phyloP scores from a whole-genome alignment of 768 basidiomycete genomes.

The Russula brevipes region DNA sequence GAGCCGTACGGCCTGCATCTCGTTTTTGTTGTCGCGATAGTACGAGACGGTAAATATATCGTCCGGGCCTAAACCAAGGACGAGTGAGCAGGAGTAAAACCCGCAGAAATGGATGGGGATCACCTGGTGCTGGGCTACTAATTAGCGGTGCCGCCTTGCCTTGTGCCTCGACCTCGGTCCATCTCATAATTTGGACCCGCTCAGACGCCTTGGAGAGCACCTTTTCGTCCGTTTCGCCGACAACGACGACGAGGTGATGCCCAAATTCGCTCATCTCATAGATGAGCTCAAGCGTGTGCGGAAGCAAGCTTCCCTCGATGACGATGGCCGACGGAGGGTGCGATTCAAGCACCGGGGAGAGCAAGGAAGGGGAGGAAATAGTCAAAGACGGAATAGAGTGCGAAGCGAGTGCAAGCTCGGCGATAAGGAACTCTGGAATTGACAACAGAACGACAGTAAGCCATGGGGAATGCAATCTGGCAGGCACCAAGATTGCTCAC shows the following conservation, averaged over 20 bases:
- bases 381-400: constrained; percentile 67
- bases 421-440: constrained; percentile 63
- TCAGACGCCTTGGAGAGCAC: constrained; percentile 44
- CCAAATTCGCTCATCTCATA: constrained; percentile 51
- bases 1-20: constrained; percentile 56
- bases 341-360: constrained; percentile 58
- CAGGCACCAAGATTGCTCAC: constrained; percentile 33
- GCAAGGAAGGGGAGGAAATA: constrained; percentile 51
- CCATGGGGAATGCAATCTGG: background rate
- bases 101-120: constrained; percentile 27
- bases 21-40: constrained; percentile 48
- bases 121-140: constrained; percentile 47
- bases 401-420: constrained; percentile 72
- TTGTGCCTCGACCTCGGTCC: constrained; percentile 65
- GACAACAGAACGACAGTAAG: constrained; percentile 5
- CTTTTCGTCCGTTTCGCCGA: constrained; percentile 55
- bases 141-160: constrained; percentile 48
- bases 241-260: constrained; percentile 59
- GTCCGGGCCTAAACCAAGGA: constrained; percentile 40
- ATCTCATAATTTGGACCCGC: constrained; percentile 54
- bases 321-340: constrained; percentile 73
- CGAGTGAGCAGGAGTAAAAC: background rate
- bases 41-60: constrained; percentile 69
- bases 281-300: constrained; percentile 64
- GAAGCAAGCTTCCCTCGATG: constrained; percentile 59